Evolutionary conservation across 352 stramenopile species (phyloP).

Genomic region (Phytophthora hibernalis): DNA sequence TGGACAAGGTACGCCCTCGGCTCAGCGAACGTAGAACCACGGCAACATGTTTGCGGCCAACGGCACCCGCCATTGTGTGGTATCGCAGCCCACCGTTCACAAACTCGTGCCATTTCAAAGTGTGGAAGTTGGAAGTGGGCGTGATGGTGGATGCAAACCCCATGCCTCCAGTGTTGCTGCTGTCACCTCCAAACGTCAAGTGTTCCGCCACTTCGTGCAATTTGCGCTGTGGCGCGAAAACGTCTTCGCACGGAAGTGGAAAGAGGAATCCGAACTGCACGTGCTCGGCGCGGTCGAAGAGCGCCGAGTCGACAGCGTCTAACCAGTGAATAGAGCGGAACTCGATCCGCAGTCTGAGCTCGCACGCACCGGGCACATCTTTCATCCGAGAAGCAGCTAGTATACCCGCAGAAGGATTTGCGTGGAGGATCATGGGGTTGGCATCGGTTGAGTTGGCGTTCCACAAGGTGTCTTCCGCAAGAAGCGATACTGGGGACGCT

Average conservation of each 20-base stretch:
- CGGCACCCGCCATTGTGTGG: slow-evolving; percentile 55
- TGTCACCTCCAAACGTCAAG: slow-evolving; percentile 62
- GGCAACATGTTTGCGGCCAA: slow-evolving; percentile 70
- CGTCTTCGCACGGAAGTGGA: slow-evolving; percentile 81
- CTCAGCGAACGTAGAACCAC: slow-evolving; percentile 55
- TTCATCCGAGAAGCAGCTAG: slow-evolving; percentile 58
- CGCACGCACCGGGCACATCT: slow-evolving; percentile 62
- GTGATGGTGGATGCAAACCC: slow-evolving; percentile 57
- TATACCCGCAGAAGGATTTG: slow-evolving; percentile 12
- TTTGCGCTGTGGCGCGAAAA: slow-evolving; percentile 82
- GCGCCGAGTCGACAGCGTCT: slow-evolving; percentile 58
- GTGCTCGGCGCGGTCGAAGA: slow-evolving; percentile 73
- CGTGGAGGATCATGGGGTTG: slow-evolving; percentile 53
- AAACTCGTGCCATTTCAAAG: slow-evolving; percentile 75
- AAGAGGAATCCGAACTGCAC: slow-evolving; percentile 82
- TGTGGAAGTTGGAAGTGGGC: slow-evolving; percentile 79
- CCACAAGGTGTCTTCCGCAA: slow-evolving; percentile 40
- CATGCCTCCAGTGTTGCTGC: slow-evolving; percentile 26
- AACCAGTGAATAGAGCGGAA: slow-evolving; percentile 80
- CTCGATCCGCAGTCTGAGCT: slow-evolving; percentile 70
- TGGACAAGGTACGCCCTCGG: slow-evolving; percentile 38
- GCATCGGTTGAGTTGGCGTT: slow-evolving; percentile 53
- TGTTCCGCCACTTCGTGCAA: slow-evolving; percentile 78
- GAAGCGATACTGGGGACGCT: slow-evolving; percentile 11
- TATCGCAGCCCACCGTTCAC: slow-evolving; percentile 72